These are phyloP conservation scores for Solanum chiquidenum DNA, from an alignment of 257 asterid genomes.

Conservation along the genomic window DNA sequence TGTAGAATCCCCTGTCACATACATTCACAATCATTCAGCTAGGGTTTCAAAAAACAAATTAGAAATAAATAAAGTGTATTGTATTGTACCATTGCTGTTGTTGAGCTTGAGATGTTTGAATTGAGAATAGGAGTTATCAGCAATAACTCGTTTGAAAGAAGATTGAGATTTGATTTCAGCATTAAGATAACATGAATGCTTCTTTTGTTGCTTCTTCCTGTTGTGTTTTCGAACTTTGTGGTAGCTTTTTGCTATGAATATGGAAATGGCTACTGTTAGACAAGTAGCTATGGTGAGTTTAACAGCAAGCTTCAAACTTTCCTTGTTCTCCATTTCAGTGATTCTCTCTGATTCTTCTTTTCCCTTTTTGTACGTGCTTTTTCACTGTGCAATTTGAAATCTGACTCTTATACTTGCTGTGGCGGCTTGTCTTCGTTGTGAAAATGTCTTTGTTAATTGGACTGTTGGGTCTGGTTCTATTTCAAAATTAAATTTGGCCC, in stretches of 20 bases:
- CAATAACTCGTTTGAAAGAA: constrained; percentile 59
- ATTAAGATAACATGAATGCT: constrained; percentile 39
- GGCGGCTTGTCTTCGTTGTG: neutral
- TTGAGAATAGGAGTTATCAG: constrained; percentile 74
- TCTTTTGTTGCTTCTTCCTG: neutral
- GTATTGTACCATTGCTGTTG: constrained; percentile 24
- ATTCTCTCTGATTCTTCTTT: neutral
- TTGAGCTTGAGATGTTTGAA: constrained; percentile 62
- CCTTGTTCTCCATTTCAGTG: constrained; percentile 20
- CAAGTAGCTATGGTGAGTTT: constrained; percentile 35
- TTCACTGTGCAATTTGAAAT: neutral
- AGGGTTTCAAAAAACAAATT: neutral
- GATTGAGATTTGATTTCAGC: constrained; percentile 62
- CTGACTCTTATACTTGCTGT: neutral
- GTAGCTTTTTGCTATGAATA: constrained; percentile 22
- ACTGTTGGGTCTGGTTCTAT: neutral
- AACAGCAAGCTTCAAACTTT: constrained; percentile 27
- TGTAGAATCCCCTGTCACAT: constrained; percentile 30
- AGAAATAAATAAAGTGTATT: neutral
- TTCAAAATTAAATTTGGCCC: neutral
- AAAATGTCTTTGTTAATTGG: neutral
- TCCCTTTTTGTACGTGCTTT: neutral
- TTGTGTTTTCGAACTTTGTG: constrained; percentile 12
- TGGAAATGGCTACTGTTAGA: constrained; percentile 45
- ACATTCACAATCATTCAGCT: neutral